These are phyloP conservation scores for Musa itinerans DNA, from an alignment of 176 grass and related monocot genomes.

Conservation along the genomic window DNA sequence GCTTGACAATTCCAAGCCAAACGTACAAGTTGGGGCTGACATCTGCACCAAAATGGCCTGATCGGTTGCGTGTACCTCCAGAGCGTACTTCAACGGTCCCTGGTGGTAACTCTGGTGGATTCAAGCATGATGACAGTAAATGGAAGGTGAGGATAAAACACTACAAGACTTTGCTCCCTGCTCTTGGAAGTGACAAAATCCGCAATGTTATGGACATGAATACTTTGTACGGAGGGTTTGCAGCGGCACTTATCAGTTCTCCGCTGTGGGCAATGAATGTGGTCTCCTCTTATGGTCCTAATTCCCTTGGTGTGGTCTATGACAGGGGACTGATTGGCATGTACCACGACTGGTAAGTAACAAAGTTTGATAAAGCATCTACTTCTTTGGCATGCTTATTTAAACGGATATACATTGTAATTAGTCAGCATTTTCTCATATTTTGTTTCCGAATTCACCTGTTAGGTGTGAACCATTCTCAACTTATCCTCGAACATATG, in stretches of 20 bases:
- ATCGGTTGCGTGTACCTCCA: conserved; percentile 46
- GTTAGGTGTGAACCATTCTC: conserved; percentile 92
- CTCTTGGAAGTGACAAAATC: conserved; percentile 62
- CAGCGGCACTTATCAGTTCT: conserved; percentile 49
- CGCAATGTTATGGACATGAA: conserved; percentile 97
- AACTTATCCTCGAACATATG: conserved; percentile 87
- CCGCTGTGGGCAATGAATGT: conserved; percentile 97
- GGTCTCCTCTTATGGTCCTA: conserved; percentile 61
- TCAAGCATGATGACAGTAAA: conserved; percentile 68
- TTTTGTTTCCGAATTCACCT: neutral
- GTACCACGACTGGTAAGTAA: conserved; percentile 75
- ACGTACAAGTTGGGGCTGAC: conserved; percentile 37
- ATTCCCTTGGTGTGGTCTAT: conserved; percentile 72
- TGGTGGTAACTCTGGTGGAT: conserved; percentile 39
- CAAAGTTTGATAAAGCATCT: neutral
- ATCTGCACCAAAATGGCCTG: conserved; percentile 70
- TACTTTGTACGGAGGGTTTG: conserved; percentile 66
- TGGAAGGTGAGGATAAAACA: conserved; percentile 71
- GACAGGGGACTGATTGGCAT: conserved; percentile 83
- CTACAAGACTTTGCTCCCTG: conserved; percentile 59
- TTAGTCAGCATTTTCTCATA: neutral
- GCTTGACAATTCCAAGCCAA: conserved; percentile 50
- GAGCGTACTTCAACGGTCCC: conserved; percentile 60
- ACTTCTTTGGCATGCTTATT: neutral
- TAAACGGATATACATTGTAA: neutral